Percentiles rank a stretch among this genome's conserved stretches.
phyloP scores from a whole-genome alignment of 2,329 filamentous ascomycete species.

The Drechslera avenae region DNA sequence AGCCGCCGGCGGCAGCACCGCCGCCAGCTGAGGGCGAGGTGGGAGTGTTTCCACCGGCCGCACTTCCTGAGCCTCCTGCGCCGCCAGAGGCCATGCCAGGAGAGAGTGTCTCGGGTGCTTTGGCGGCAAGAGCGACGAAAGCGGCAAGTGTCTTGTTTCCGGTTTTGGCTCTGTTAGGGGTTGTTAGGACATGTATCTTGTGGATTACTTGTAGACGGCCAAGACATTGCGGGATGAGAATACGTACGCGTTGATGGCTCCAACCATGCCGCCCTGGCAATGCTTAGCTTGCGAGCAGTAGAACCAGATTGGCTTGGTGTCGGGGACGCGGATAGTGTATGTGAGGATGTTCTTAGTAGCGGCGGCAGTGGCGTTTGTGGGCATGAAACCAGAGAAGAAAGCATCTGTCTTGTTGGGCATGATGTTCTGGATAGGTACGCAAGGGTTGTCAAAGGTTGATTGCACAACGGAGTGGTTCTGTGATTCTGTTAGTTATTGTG shows the following conservation, averaged over 20 bases:
- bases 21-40: slow-evolving; percentile 7
- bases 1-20: slow-evolving; percentile 5
- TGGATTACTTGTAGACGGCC: too few relatives aligned
- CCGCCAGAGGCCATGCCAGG: slow-evolving; percentile 43
- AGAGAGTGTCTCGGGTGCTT: slow-evolving; percentile 49
- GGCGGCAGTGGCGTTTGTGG: slow-evolving; percentile 52
- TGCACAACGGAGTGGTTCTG: slow-evolving; percentile 80
- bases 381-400: slow-evolving; percentile 70
- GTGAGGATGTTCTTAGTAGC: slow-evolving; percentile 58
- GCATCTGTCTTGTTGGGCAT: slow-evolving; percentile 55
- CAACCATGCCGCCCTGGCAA: slow-evolving; percentile 75
- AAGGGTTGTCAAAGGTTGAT: slow-evolving; percentile 74
- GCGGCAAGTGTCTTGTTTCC: slow-evolving; percentile 45
- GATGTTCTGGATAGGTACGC: slow-evolving; percentile 62
- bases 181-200: slow-evolving; percentile 26
- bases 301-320: slow-evolving; percentile 74
- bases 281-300: slow-evolving; percentile 78
- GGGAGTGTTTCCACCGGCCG: slow-evolving; percentile 10
- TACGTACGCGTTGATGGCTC: slow-evolving; percentile 76
- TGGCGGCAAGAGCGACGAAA: slow-evolving; percentile 46
- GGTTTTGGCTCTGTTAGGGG: slow-evolving; percentile 27
- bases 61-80: slow-evolving; percentile 24
- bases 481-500: slow-evolving; percentile 12
- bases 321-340: slow-evolving; percentile 73
- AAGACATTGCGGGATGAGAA: too few relatives aligned